phyloP scores from a whole-genome alignment of 2,329 filamentous ascomycete genomes.

The Aotearoamyces nothofagi region DNA sequence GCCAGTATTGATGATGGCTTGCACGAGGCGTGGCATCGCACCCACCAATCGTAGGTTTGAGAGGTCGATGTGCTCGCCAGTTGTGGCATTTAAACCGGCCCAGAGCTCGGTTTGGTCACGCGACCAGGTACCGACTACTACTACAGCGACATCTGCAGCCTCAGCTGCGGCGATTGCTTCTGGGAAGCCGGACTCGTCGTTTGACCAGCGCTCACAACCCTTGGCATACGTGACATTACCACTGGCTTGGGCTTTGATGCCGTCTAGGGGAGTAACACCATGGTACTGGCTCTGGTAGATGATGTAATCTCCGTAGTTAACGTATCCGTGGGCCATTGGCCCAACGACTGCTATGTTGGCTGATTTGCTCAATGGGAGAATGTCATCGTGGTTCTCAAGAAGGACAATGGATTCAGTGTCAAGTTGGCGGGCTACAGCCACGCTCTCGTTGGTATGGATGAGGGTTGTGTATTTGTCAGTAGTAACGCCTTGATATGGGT shows the following conservation, averaged over 20 bases:
- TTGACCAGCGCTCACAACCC: slow-evolving; percentile 61
- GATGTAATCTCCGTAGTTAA: slow-evolving; percentile 68
- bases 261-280: slow-evolving; percentile 55
- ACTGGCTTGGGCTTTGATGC: slow-evolving; percentile 44
- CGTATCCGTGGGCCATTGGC: slow-evolving; percentile 56
- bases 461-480: slow-evolving; percentile 36
- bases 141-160: slow-evolving; percentile 54
- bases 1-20: slow-evolving; percentile 51
- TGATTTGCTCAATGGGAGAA: slow-evolving; percentile 50
- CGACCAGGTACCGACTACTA: slow-evolving; percentile 63
- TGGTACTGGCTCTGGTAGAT: slow-evolving; percentile 46
- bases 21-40: slow-evolving; percentile 50
- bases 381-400: slow-evolving; percentile 56
- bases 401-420: slow-evolving; percentile 69
- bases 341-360: slow-evolving; percentile 61
- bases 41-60: slow-evolving; percentile 50
- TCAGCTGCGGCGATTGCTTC: slow-evolving; percentile 51
- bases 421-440: slow-evolving; percentile 54
- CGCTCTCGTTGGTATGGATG: slow-evolving; percentile 54
- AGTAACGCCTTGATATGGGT: slow-evolving; percentile 45
- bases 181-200: slow-evolving; percentile 48
- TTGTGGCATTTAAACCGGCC: slow-evolving; percentile 57
- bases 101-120: slow-evolving; percentile 59
- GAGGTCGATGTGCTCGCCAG: slow-evolving; percentile 58
- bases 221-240: slow-evolving; percentile 50